phyloP scores from a whole-genome alignment of 2,329 filamentous ascomycete species.

The Aureobasidium musti region DNA sequence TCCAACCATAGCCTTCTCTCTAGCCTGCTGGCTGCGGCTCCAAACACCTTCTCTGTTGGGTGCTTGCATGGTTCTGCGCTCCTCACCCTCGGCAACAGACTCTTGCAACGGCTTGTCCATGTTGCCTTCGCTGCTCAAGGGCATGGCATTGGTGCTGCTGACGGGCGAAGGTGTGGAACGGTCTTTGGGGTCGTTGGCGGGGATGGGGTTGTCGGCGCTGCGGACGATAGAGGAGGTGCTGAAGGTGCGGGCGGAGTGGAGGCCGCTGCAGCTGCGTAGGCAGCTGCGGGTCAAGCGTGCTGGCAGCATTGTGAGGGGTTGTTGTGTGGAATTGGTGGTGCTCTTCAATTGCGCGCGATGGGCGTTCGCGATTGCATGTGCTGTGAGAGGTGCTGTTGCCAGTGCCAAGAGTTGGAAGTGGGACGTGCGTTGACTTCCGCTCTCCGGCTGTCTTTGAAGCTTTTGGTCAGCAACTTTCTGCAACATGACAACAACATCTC shows the following conservation, averaged over 20 bases:
- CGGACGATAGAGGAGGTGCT: constrained; percentile 31
- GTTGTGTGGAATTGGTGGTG: background rate
- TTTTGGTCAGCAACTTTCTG: constrained; percentile 22
- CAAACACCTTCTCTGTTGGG: constrained; percentile 82
- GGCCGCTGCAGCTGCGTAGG: constrained; percentile 6
- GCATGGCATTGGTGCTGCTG: constrained; percentile 62
- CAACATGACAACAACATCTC: background rate
- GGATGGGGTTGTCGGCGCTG: constrained; percentile 50
- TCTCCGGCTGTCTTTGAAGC: constrained; percentile 7
- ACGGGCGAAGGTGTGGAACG: constrained; percentile 47
- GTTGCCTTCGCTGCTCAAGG: constrained; percentile 54
- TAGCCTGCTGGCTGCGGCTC: constrained; percentile 81
- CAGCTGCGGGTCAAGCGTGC: constrained; percentile 12
- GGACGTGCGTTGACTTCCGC: constrained; percentile 10
- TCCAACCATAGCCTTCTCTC: constrained; percentile 83
- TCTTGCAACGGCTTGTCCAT: constrained; percentile 59
- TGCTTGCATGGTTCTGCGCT: constrained; percentile 68
- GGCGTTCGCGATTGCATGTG: background rate
- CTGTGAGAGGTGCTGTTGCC: constrained; percentile 9
- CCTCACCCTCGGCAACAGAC: constrained; percentile 56
- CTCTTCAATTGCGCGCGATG: background rate
- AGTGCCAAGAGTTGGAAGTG: constrained; percentile 3
- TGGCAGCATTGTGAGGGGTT: constrained; percentile 22
- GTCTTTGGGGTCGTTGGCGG: constrained; percentile 65
- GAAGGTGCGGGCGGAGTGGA: constrained; percentile 31